Percentiles rank a stretch among this genome's conserved stretches.
phyloP scores from a whole-genome alignment of 192 early-diverging fungal species.

The Gamsiella multidivaricata region DNA sequence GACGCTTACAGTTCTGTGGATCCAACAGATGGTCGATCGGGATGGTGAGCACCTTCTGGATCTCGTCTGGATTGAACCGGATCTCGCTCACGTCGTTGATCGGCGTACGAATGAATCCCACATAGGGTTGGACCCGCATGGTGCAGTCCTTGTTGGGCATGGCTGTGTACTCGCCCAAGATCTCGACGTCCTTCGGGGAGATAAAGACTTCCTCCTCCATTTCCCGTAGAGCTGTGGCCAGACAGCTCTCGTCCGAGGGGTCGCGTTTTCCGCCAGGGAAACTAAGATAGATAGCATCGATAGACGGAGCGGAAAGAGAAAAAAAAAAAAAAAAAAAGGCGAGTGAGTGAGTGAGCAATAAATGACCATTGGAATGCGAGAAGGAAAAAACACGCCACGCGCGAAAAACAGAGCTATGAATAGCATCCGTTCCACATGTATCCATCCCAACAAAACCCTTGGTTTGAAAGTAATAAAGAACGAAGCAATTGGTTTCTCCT shows the following conservation, averaged over 20 bases:
- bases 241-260: constrained; percentile 61
- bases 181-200: constrained; percentile 47
- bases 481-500: no score
- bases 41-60: constrained; percentile 75
- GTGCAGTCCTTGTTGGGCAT: constrained; percentile 70
- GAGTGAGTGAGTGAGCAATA: not conserved
- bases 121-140: constrained; percentile 70
- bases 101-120: constrained; percentile 62
- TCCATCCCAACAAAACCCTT: no score
- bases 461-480: no score
- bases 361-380: not conserved
- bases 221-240: constrained; percentile 83
- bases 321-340: constrained; percentile 8
- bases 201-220: constrained; percentile 85
- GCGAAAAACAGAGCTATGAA: not conserved
- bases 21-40: constrained; percentile 74
- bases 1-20: constrained; percentile 41
- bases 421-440: not conserved
- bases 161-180: constrained; percentile 71
- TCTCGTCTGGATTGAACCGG: constrained; percentile 72
- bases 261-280: constrained; percentile 84
- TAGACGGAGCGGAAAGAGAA: not conserved
- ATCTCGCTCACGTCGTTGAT: constrained; percentile 56
- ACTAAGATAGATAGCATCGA: constrained; percentile 29
- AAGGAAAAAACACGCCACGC: not conserved